Evolutionary conservation across 495 filamentous ascomycete species (phyloP).

Genomic region (Tuber microsphaerosporum): DNA sequence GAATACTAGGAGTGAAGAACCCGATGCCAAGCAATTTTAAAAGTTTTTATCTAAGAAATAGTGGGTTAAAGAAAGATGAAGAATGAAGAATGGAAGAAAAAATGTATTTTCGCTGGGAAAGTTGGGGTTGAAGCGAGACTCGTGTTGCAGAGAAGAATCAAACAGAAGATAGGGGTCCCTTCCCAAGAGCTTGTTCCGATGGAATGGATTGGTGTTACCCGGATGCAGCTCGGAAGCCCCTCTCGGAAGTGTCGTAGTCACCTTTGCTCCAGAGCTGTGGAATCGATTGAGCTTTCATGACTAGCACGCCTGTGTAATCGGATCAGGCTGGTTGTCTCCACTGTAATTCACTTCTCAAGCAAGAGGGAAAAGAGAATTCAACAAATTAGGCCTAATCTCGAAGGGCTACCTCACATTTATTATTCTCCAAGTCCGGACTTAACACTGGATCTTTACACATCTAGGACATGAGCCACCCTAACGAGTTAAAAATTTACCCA

Average conservation of each 20-base stretch:
- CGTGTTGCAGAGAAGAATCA: background rate
- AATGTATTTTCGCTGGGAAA: background rate
- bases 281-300: background rate
- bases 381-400: background rate
- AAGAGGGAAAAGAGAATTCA: background rate
- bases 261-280: background rate
- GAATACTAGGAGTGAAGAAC: background rate
- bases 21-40: background rate
- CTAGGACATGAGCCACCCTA: background rate
- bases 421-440: background rate
- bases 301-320: background rate
- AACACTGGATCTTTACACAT: background rate
- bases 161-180: background rate
- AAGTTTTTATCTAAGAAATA: background rate
- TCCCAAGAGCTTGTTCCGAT: background rate
- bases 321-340: background rate
- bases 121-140: background rate
- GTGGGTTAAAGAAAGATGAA: background rate
- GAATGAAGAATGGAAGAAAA: background rate
- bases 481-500: background rate
- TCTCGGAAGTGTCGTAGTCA: background rate
- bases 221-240: background rate
- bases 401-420: background rate
- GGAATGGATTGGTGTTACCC: constrained; percentile 2
- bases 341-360: background rate